Conservation (phyloP, 768 basidiomycete species). For the Daedaleopsis nitida region DNA sequence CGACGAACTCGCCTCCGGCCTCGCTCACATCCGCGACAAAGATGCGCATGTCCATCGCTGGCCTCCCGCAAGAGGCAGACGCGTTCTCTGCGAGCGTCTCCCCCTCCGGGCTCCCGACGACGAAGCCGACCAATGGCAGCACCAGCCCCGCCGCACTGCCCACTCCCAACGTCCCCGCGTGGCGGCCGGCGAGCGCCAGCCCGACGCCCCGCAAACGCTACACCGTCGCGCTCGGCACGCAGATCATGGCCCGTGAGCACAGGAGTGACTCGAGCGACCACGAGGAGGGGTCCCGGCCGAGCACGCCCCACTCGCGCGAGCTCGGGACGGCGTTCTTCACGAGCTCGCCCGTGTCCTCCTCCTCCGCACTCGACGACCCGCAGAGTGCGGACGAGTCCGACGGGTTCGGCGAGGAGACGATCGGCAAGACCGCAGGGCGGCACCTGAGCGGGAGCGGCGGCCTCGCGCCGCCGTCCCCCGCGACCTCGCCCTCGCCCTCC, state of each 20-base stretch:
- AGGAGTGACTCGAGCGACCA: slow-evolving; percentile 30
- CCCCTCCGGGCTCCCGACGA: slow-evolving; percentile 26
- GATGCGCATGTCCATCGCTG: slow-evolving; percentile 50
- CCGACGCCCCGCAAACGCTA: slow-evolving; percentile 76
- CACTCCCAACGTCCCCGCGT: slow-evolving; percentile 39
- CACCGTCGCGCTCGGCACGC: slow-evolving; percentile 81
- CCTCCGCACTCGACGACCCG: slow-evolving; percentile 24
- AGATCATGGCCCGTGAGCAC: slow-evolving; percentile 46
- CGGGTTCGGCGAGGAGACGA: slow-evolving; percentile 52
- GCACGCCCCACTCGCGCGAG: slow-evolving; percentile 26
- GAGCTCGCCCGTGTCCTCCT: slow-evolving; percentile 33
- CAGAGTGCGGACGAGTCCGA: slow-evolving; percentile 39
- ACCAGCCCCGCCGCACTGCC: slow-evolving; percentile 38
- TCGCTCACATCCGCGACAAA: slow-evolving; percentile 29
- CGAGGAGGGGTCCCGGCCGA: slow-evolving; percentile 30
- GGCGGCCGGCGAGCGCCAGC: slow-evolving; percentile 60
- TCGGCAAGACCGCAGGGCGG: slow-evolving; percentile 52
- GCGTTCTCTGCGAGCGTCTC: slow-evolving; percentile 17
- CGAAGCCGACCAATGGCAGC: slow-evolving; percentile 19
- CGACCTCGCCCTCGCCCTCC: slow-evolving; percentile 31
- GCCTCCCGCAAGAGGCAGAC: slow-evolving; percentile 35
- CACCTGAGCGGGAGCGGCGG: slow-evolving; percentile 21
- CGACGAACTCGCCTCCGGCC: slow-evolving; percentile 52
- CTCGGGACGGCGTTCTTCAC: slow-evolving; percentile 49
- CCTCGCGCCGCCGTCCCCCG: slow-evolving; percentile 18